phyloP scores from a whole-genome alignment of 2,329 filamentous ascomycete genomes.

The Lachnellula subtilissima region DNA sequence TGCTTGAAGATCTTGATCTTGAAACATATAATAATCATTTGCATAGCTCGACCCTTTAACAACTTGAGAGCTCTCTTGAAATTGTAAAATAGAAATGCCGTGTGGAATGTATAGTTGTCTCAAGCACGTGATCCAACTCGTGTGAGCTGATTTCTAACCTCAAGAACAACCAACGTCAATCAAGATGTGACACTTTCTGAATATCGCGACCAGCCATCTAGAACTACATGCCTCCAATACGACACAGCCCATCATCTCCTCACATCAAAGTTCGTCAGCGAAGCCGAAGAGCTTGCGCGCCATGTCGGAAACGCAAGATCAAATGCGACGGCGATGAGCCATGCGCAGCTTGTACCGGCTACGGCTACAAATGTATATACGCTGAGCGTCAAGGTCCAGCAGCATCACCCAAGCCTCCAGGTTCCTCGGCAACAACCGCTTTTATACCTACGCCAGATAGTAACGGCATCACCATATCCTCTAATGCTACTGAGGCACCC shows the following conservation, averaged over 20 bases:
- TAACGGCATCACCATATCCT: not conserved
- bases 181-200: not conserved
- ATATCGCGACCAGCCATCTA: too few species aligned
- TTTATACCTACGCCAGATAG: not conserved
- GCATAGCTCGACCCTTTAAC: too few species aligned
- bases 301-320: constrained; percentile 24
- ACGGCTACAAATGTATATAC: constrained; percentile 20
- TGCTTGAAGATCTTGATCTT: too few species aligned
- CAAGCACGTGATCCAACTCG: too few species aligned
- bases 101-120: too few species aligned
- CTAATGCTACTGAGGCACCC: not conserved
- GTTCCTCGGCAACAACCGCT: not conserved
- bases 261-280: constrained; percentile 11
- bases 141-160: too few species aligned
- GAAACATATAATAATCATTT: too few species aligned
- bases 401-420: not conserved
- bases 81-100: too few species aligned
- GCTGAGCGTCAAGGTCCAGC: not conserved
- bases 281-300: constrained; percentile 18
- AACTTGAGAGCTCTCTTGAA: too few species aligned
- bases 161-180: not conserved
- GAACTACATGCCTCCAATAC: not conserved
- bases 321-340: constrained; percentile 23
- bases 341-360: constrained; percentile 18
- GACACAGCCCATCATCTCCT: not conserved